Evolutionary conservation across 2,329 filamentous ascomycete genomes (phyloP).

Genomic region (Talaromyces verruculosus): DNA sequence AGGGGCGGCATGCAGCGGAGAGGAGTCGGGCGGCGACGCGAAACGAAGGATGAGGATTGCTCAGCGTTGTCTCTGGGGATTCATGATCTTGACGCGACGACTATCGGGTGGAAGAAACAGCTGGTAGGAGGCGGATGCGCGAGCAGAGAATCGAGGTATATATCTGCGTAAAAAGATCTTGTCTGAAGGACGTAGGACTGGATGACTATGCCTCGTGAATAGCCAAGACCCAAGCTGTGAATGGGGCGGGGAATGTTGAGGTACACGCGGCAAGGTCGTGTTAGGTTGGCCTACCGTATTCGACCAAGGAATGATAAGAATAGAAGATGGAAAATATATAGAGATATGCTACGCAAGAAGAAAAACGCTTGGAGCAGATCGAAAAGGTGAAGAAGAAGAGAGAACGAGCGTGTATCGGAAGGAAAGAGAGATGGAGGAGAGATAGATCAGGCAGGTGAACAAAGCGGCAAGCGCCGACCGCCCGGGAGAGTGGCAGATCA

Average conservation of each 20-base stretch:
- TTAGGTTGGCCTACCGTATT: not conserved
- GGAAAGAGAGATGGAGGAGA: conserved; percentile 4
- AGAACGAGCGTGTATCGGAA: not conserved
- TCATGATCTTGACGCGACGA: conserved; percentile 15
- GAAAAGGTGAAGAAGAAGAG: not conserved
- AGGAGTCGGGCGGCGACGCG: conserved; percentile 16
- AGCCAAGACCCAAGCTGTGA: not conserved
- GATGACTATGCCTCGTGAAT: not conserved
- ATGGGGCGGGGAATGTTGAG: conserved; percentile 3
- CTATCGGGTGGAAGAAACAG: not conserved
- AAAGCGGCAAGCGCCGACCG: conserved; percentile 13
- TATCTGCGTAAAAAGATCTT: not conserved
- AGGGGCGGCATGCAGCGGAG: conserved; percentile 8
- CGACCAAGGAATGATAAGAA: not conserved
- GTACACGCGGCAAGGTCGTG: conserved; percentile 8
- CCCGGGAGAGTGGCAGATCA: conserved; percentile 20
- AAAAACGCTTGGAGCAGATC: not conserved
- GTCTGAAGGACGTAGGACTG: not conserved
- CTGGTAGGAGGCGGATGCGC: not conserved
- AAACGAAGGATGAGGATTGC: conserved; percentile 10
- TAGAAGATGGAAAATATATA: not conserved
- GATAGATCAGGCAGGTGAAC: not conserved
- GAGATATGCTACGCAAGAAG: not conserved
- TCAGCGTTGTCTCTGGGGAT: conserved; percentile 4
- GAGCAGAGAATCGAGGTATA: not conserved